Percentiles rank a stretch among this genome's conserved stretches.
phyloP scores from a whole-genome alignment of 345 rosid genomes.

The Moricandia arvensis region DNA sequence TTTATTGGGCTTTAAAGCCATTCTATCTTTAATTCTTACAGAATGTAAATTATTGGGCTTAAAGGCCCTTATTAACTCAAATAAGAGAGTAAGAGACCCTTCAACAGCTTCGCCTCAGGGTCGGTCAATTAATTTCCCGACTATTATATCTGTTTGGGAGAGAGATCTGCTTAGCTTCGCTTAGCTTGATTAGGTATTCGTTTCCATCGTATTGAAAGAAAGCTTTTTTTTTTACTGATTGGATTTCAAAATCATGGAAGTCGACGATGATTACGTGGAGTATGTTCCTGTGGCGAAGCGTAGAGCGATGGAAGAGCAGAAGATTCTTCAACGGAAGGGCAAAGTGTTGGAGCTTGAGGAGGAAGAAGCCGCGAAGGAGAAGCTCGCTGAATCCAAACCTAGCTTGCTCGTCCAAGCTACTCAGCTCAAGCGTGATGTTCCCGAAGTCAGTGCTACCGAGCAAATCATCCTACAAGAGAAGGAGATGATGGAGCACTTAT shows the following conservation, averaged over 20 bases:
- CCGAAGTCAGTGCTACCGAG: slow-evolving; percentile 72
- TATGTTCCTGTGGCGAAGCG: slow-evolving; percentile 83
- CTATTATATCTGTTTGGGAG: background rate
- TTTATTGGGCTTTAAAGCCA: no score
- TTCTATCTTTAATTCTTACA: no score
- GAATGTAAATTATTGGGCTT: no score
- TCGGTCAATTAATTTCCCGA: background rate
- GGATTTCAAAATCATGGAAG: slow-evolving; percentile 48
- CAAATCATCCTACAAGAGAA: slow-evolving; percentile 87
- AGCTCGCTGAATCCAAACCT: slow-evolving; percentile 69
- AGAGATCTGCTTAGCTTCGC: background rate
- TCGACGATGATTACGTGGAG: slow-evolving; percentile 69
- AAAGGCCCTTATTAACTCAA: background rate
- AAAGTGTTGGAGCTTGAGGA: slow-evolving; percentile 53
- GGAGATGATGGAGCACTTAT: slow-evolving; percentile 86
- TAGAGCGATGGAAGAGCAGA: slow-evolving; percentile 69
- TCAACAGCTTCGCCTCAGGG: background rate
- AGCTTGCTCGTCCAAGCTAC: slow-evolving; percentile 86
- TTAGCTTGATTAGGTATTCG: background rate
- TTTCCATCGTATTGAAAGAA: no score
- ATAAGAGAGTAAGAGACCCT: background rate
- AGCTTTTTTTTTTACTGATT: no score
- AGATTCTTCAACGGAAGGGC: slow-evolving; percentile 79
- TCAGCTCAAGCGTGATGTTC: slow-evolving; percentile 82
- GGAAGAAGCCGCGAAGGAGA: slow-evolving; percentile 65